These are phyloP conservation scores for Tylopilus rubrobrunneus DNA, from an alignment of 768 basidiomycete species.

Conservation along the genomic window DNA sequence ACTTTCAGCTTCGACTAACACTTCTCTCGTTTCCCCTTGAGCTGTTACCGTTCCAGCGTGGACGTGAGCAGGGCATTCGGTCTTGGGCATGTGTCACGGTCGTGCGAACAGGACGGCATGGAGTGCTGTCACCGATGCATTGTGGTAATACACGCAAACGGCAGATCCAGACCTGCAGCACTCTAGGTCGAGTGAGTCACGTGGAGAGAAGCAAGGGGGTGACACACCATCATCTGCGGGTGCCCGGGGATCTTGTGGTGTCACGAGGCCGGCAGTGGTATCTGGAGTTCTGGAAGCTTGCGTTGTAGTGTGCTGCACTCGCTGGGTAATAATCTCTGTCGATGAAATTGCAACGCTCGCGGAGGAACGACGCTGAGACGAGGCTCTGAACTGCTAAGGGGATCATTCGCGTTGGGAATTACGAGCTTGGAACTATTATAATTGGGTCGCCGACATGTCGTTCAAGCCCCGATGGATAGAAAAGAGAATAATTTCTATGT, in stretches of 20 bases:
- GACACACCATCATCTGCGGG: constrained; percentile 55
- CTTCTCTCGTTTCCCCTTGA: constrained; percentile 44
- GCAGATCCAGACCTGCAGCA: constrained; percentile 96
- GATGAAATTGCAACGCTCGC: too few relatives aligned
- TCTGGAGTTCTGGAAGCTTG: not conserved
- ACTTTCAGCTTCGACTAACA: constrained; percentile 35
- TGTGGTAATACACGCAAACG: constrained; percentile 73
- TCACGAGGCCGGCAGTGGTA: constrained; percentile 28
- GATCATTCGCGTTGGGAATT: too few relatives aligned
- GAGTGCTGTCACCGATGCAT: constrained; percentile 42
- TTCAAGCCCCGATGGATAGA: too few relatives aligned
- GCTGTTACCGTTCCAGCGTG: not conserved
- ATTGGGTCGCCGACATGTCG: too few relatives aligned
- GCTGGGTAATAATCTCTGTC: too few relatives aligned
- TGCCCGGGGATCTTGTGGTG: constrained; percentile 59
- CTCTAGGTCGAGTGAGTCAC: constrained; percentile 41
- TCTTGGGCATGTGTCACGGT: constrained; percentile 34
- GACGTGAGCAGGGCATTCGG: constrained; percentile 55
- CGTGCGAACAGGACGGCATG: constrained; percentile 43
- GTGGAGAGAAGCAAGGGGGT: too few relatives aligned
- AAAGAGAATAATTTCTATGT: too few relatives aligned
- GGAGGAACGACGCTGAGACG: too few relatives aligned
- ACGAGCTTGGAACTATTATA: too few relatives aligned
- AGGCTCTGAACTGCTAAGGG: too few relatives aligned
- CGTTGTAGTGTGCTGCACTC: too few relatives aligned